Base-by-base conservation (phyloP, 441 rosid species). In the Arabidopsis lyrata region DNA sequence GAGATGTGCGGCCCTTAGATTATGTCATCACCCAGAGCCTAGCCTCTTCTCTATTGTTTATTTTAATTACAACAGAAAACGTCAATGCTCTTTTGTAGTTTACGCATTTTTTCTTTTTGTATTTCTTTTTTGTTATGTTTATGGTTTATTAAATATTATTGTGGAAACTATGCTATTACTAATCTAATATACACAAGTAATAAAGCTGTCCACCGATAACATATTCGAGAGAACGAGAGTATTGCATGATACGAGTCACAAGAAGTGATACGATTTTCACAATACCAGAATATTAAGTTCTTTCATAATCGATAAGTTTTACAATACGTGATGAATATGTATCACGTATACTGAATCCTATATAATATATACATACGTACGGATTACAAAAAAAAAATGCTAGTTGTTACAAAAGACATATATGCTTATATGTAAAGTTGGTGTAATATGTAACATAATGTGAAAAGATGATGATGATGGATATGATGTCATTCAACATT, bases 401-500 rank as follows among this genome's bases (percentile, higher is more conserved):
- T 58, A 10, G 45, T 58, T 34, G 27, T 57, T 16, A 38, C 5
- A 27, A 27, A n/a, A 49, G 14, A 38, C 31, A 52, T 52, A 27
- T 55, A 32, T 56, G 54, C 52, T 18, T 27, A 32, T 42, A 24
- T 57, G 18, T 27, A 20, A 31, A 49, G 38, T 41, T 39, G 73
- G 67, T 59, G 48, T 68, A 44, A 55, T 49, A 72, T 62, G 58
- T 54, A 68, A 6, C 63, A 68, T 42, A 44, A 24, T 27, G 35
- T 59, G 54, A 52, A 22, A 47, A 5, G 36, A 35, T 57, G 32
- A 68, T 62, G 74, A 68, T 62, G 74, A 76, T 69, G 47, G 34
- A 60, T 42, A 63, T 76, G 80, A 70, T 70, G 80, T 70, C 80
- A 76, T 70, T 38, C 68, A 64, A 77, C 72, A 64, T 77, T 70